Conservation (phyloP, 108 stramenopile species). For the Conticribra weissflogii region DNA sequence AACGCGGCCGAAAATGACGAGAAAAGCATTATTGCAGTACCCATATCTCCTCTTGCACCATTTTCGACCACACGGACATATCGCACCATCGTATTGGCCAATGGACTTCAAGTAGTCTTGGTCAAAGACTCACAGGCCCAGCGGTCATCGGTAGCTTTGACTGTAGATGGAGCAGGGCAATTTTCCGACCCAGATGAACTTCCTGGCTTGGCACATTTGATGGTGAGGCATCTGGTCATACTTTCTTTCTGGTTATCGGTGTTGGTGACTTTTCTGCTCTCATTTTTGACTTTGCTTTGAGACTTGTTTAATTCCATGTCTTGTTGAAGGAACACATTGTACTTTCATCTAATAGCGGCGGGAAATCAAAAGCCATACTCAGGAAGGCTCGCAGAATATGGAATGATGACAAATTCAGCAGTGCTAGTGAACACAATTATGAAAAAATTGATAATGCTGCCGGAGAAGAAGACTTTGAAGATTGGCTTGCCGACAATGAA, state of each 20-base stretch:
- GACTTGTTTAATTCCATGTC: too few species aligned
- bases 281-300: too few species aligned
- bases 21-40: constrained; percentile 32
- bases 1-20: constrained; percentile 9
- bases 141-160: constrained; percentile 59
- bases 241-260: too few species aligned
- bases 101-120: constrained; percentile 67
- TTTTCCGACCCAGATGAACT: constrained; percentile 66
- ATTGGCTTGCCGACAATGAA: constrained; percentile 67
- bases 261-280: too few species aligned
- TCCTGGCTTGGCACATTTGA: constrained; percentile 74
- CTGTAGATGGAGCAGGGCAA: constrained; percentile 74
- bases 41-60: constrained; percentile 44
- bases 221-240: too few species aligned
- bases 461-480: constrained; percentile 63
- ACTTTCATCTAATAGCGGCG: constrained; percentile 42
- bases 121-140: constrained; percentile 57
- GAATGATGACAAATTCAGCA: constrained; percentile 42
- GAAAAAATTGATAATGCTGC: not conserved
- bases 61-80: constrained; percentile 67
- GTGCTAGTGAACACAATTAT: not conserved
- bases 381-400: constrained; percentile 46
- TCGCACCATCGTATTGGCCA: constrained; percentile 59
- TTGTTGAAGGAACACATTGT: constrained; percentile 87
- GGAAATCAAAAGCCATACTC: constrained; percentile 21